These are phyloP conservation scores for Russula griseocarnosa DNA, from an alignment of 768 basidiomycete species.

Conservation along the genomic window DNA sequence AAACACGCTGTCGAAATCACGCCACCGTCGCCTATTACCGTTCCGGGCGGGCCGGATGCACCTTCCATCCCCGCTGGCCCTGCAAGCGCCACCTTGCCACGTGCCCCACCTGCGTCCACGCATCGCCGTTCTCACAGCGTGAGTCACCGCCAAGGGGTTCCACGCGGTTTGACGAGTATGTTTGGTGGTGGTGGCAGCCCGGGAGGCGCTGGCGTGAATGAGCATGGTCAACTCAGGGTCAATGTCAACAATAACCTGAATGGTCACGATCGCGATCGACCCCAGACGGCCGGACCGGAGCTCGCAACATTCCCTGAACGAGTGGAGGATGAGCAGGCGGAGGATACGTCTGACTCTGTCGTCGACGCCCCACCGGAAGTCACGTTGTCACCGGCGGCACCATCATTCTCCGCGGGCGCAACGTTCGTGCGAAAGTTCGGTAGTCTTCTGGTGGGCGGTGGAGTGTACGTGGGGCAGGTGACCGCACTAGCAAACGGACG, in stretches of 20 bases:
- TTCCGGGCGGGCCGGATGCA: constrained; percentile 4
- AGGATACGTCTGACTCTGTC: constrained; percentile 34
- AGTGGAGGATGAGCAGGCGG: constrained; percentile 36
- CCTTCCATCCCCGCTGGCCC: constrained; percentile 28
- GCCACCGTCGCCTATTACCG: constrained; percentile 6
- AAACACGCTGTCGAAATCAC: constrained; percentile 35
- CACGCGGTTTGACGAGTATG: constrained; percentile 57
- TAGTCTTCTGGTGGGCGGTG: constrained; percentile 22
- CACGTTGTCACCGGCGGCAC: constrained; percentile 18
- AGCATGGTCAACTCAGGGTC: constrained; percentile 26
- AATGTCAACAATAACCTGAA: constrained; percentile 11
- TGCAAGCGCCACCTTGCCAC: constrained; percentile 44
- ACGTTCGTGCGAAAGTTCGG: constrained; percentile 32
- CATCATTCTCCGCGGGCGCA: constrained; percentile 13
- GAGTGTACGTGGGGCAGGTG: constrained; percentile 25
- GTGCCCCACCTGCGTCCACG: constrained; percentile 71
- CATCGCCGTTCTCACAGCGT: constrained; percentile 82
- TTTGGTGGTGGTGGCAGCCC: constrained; percentile 47
- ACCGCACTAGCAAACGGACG: constrained; percentile 24
- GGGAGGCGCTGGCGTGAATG: constrained; percentile 24
- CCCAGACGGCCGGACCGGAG: constrained; percentile 67
- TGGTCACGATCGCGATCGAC: constrained; percentile 39
- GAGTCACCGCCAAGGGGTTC: constrained; percentile 60
- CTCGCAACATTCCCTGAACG: constrained; percentile 48
- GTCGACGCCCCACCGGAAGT: constrained; percentile 23